Base-by-base conservation (phyloP, 805 yeast species). In the Pichia occidentalis region DNA sequence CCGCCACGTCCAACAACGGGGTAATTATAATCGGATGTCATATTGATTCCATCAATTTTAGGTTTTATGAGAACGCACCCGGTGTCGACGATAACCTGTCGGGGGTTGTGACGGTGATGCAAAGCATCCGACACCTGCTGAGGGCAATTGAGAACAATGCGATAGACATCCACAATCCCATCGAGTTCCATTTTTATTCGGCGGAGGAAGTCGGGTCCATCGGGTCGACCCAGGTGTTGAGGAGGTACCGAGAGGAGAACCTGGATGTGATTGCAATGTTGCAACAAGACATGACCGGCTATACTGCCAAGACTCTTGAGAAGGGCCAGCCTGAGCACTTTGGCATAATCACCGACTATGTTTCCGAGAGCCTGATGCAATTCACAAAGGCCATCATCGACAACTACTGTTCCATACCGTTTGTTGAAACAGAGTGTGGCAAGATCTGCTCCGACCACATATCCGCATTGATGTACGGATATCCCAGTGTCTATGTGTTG, bases 61-160 rank as follows among this genome's bases (percentile, higher is more conserved):
- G 84, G 29, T 68, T 84, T 40, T 45, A 77, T 14, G 54, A 82
- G 47, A 68, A 75, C 18, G 85, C 95, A 0, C 96, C 96, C 2
- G 97, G 97, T 3, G 97, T 95, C 4, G 97, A 90, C 56, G 97
- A 90, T 55, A 84, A 88, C 58, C 95, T 95, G 2, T 76, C 88
- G 4, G 97, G 97, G 8, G 80, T 88, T 4, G 77, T 81, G 4
- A 80, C 95, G 3, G 71, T 75, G 23, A 59, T 87, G 38, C 95
- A 87, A 57, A 77, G 87, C 1, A 70, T 87, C 50, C 70, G 92
- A 47, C 60, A 83, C 12, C 61, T 85, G 20, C 58, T 72, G 7
- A 29, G 38, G 4, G 13, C 21, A 8, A 11, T 30, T 2, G n/a
- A 65, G 61, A 24, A 45, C 47, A 32, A 24, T 57, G 7, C 12